A percentile compares a stretch with the other conserved stretches of the same genome.
Conservation (phyloP, 2,329 filamentous ascomycete species). For the Rhinocladiella similis region DNA sequence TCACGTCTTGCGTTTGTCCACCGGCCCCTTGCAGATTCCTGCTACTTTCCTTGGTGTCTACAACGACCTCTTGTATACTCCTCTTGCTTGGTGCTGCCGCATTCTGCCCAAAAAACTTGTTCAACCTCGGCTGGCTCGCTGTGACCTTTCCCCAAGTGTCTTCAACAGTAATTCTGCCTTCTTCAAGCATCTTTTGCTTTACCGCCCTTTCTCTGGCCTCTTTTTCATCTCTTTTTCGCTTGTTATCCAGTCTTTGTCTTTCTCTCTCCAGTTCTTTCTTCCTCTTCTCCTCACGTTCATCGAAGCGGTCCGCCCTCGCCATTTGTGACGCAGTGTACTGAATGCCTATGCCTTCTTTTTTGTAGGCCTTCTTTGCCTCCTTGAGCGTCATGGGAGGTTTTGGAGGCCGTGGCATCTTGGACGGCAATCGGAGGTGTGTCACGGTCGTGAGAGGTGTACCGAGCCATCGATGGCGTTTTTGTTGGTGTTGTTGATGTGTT, state of each 20-base stretch:
- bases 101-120: conserved; percentile 25
- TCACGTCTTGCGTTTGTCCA: no score
- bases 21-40: no score
- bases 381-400: conserved; percentile 29
- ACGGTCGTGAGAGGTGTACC: background rate
- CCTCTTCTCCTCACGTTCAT: conserved; percentile 23
- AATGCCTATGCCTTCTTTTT: conserved; percentile 23
- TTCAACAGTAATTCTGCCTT: conserved; percentile 27
- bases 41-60: background rate
- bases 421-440: background rate
- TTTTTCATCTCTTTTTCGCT: conserved; percentile 26
- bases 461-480: no score
- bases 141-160: conserved; percentile 30
- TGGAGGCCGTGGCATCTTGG: conserved; percentile 21
- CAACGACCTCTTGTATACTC: background rate
- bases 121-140: conserved; percentile 27
- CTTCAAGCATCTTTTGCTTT: conserved; percentile 25
- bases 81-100: background rate
- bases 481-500: no score
- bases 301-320: conserved; percentile 25
- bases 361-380: conserved; percentile 28
- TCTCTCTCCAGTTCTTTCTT: conserved; percentile 26
- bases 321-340: conserved; percentile 26
- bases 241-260: conserved; percentile 23
- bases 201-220: conserved; percentile 20